These are phyloP conservation scores for Arbutus unedo DNA, from an alignment of 148 eudicot genomes.

Conservation along the genomic window DNA sequence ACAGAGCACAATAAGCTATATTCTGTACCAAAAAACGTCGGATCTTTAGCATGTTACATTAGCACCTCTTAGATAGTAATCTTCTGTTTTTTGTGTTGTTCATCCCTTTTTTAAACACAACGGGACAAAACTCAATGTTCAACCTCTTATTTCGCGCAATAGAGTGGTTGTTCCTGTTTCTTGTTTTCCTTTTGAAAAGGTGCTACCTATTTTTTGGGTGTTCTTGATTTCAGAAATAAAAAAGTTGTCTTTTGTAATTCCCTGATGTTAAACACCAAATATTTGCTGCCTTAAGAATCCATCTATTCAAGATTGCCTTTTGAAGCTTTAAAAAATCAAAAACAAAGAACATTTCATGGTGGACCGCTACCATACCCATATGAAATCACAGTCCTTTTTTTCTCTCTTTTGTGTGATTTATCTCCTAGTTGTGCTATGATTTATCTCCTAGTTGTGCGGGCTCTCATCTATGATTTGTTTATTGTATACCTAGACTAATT, in stretches of 20 bases:
- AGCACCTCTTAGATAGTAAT: background rate
- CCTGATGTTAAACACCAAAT: background rate
- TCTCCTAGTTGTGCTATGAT: background rate
- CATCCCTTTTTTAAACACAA: background rate
- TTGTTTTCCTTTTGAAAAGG: background rate
- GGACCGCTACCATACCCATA: background rate
- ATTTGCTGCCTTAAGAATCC: background rate
- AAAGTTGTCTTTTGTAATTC: background rate
- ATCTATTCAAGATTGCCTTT: background rate
- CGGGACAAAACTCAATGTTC: background rate
- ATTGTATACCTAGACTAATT: background rate
- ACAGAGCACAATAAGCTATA: background rate
- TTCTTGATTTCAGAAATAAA: background rate
- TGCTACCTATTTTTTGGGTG: background rate
- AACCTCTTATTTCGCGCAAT: background rate
- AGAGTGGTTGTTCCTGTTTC: background rate
- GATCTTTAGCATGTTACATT: background rate
- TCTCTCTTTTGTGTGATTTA: background rate
- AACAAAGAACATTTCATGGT: background rate
- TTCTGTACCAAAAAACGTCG: background rate
- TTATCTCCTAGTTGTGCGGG: background rate
- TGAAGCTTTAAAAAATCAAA: background rate
- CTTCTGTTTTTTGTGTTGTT: background rate
- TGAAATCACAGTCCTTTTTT: background rate
- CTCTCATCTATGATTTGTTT: background rate